Base-by-base conservation (phyloP, 805 yeast genomes). In the Saccharomycopsis fodiens region DNA sequence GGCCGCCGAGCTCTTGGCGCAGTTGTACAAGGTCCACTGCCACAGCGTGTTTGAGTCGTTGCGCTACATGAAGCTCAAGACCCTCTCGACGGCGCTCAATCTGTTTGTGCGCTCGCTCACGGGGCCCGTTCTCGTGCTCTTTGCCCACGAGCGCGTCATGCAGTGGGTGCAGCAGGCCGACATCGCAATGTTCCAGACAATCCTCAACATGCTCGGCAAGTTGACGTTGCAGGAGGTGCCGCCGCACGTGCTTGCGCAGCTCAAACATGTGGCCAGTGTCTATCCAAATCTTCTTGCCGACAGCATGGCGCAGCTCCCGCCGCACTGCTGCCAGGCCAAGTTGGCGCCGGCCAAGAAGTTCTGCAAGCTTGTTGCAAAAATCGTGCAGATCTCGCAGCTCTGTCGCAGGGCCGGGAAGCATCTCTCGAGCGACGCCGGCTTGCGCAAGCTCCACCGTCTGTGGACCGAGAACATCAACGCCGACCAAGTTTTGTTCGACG, bases 131-230 rank as follows among this genome's bases (percentile, higher is more conserved):
- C 74, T 72, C 56, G 74, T 74, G 53, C 62, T 85, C 19, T 74
- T 79, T 56, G 68, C 68, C 4, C 65, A 73, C 8, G 73, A 73
- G 12, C 61, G 64, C 4, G 55, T 78, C 12, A 55, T 68, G 3
- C 70, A 70, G 13, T 86, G 95, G 94, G 70, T 83, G n/a, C 55
- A 69, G 27, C 64, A 72, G 39, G 82, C 87, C 57, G 95, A 87
- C 59, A 55, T 71, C 48, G 65, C 73, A n/a, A 72, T 81, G 63
- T 84, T 81, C 61, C 59, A 59, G 46, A 67, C 69, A 29, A 62
- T 76, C 54, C 67, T 81, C 19, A 74, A 73, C 52, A 71, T 80
- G 73, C 62, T 86, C 51, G 72, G 81, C 3, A 81, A 79, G 22
- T 63, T 83, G 46, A 76, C 78, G 13, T 62, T 79, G 35, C 82